Evolutionary conservation across 495 filamentous ascomycete genomes (phyloP).

Genomic region (Talaromyces trachyspermus): DNA sequence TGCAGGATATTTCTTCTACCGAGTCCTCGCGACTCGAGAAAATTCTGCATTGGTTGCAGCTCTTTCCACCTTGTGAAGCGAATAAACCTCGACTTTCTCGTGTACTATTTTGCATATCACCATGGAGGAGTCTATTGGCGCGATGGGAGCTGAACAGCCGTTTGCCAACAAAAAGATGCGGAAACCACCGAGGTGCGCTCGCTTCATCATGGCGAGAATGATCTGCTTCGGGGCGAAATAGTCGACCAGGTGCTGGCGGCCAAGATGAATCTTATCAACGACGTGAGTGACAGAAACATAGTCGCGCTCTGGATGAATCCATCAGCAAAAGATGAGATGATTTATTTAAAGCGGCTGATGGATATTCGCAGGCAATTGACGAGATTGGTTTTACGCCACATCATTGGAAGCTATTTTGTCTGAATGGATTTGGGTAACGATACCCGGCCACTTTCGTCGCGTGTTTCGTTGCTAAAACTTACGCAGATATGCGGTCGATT

Average conservation of each 20-base stretch:
- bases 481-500: constrained; percentile 59
- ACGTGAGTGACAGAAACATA: too few relatives aligned
- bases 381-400: constrained; percentile 64
- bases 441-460: background rate
- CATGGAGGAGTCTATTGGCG: constrained; percentile 1
- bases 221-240: constrained; percentile 40
- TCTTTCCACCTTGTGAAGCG: background rate
- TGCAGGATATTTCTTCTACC: too few relatives aligned
- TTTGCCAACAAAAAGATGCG: background rate
- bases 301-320: too few relatives aligned
- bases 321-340: constrained; percentile 1
- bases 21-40: too few relatives aligned
- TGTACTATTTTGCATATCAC: background rate
- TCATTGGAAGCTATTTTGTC: constrained; percentile 60
- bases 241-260: constrained; percentile 57
- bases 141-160: background rate
- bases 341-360: background rate
- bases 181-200: constrained; percentile 9
- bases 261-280: constrained; percentile 65
- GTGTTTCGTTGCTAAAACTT: background rate
- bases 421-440: constrained; percentile 61
- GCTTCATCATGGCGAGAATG: constrained; percentile 32
- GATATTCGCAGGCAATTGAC: constrained; percentile 51
- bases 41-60: background rate
- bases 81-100: background rate